Evolutionary conservation across 192 early-diverging fungal species (phyloP), one percentile per base, ranked within the genome.

Genomic region (Lobosporangium transversale): DNA sequence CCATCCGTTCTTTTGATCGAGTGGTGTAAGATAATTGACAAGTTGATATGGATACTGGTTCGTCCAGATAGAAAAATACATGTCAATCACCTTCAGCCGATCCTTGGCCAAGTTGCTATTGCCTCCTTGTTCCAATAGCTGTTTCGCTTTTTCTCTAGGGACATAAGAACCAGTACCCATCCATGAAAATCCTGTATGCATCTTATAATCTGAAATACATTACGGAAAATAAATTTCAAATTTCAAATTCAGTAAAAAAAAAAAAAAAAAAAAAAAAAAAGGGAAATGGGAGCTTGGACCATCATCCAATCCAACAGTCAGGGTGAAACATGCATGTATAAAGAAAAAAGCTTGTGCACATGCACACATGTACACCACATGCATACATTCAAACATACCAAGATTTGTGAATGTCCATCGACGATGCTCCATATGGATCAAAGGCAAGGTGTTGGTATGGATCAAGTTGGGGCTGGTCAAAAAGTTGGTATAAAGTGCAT

Each of bases 21-120:
- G 50, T 23, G 81, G 71, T 24, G 58, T 83, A 17, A 81, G 63
- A 12, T 80, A 81, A 53, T 86, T 85, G 21, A 75, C 80, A 4
- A 88, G 45, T 36, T 86, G 70, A 59, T 81, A 88, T 20, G 86
- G 86, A 45, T 86, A 88, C 53, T 88, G 84, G 55, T 88, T 88
- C 15, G 80, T 83, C 86, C 86, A 88, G 26, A 88, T 79, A 15
- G 84, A 82, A 49, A 88, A 88, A 44, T 86, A 88, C 64, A 78
- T 76, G 37, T 88, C 86, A 21, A 80, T 78, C 45, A 81, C 53
- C 27, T 63, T 66, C 33, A 86, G 56, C 20, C 79, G 64, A 30
- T 83, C 81, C 71, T 83, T 86, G 2, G 63, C 70, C 23, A 88
- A 49, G 0, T 78, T 80, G 18, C 56, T 73, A 31, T 79, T 81